Base-by-base conservation (phyloP, 225 moss, liverwort and hornwort genomes). In the Straminergon stramineum region DNA sequence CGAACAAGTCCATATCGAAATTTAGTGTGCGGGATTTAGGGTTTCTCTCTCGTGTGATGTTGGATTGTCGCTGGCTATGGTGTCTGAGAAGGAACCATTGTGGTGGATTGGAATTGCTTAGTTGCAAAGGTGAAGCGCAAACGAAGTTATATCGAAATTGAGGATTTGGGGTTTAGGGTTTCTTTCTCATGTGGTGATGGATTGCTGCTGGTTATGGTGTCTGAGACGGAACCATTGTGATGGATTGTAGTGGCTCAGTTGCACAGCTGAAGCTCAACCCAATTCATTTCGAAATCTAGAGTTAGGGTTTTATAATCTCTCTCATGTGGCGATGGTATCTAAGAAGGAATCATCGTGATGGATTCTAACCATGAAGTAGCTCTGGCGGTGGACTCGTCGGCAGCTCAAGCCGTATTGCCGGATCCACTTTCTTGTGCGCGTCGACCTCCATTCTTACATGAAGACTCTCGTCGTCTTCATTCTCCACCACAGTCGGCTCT, bases 331-430 rank as follows among this genome's bases (percentile, higher is more conserved):
- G 83, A 73, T 66, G 76, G 80, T 82, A 68, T 75, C 37, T 55
- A 63, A 51, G 87, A 57, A 79, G 88, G 41, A 86, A 53, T 43
- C 64, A 60, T 53, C 53, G 70, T 34, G 56, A 75, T 55, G 45
- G 14, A 81, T 86, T 75, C 86, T 86, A 73, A 94, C 94, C 91
- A 35, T 91, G 74, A 87, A 91, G 89, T 75, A 87, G 86, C 84
- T 80, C 91, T 39, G 91, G 86, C 23, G 90, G 91, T 66, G 92
- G 90, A 87, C 91, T 92, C 34, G 94, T 94, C 51, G 92, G 94
- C 74, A 94, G 81, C 87, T 63, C 85, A 74, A 89, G 85, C 15
- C 76, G 83, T 56, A 61, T 35, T 75, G 63, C 81, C 43, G 58
- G 39, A 24, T 89, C 81, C 51, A 34, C 88, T 63, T 91, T 82